These are phyloP conservation scores for Hamigera avellanea DNA, from an alignment of 495 filamentous ascomycete species.

Conservation along the genomic window DNA sequence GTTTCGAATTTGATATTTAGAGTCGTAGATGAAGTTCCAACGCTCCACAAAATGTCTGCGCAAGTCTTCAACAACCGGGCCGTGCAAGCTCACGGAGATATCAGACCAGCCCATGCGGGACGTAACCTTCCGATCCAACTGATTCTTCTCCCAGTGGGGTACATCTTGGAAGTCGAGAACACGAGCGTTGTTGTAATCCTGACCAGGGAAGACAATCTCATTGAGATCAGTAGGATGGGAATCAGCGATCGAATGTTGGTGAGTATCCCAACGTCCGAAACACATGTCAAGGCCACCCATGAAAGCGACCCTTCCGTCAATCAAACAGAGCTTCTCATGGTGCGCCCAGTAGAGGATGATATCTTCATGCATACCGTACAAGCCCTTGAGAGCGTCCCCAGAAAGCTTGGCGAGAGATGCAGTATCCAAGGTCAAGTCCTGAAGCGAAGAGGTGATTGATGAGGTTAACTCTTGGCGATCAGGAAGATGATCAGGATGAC, in stretches of 20 bases:
- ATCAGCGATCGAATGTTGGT: slow-evolving; percentile 74
- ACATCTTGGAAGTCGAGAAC: slow-evolving; percentile 84
- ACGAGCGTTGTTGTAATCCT: slow-evolving; percentile 91
- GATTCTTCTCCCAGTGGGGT: slow-evolving; percentile 71
- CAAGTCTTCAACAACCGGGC: slow-evolving; percentile 69
- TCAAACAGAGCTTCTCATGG: slow-evolving; percentile 82
- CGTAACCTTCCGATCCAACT: slow-evolving; percentile 66
- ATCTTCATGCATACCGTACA: slow-evolving; percentile 75
- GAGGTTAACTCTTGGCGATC: slow-evolving; percentile 48
- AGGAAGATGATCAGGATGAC: slow-evolving; percentile 83
- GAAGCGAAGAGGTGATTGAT: slow-evolving; percentile 36
- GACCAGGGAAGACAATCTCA: slow-evolving; percentile 71
- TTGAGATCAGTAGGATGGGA: slow-evolving; percentile 68
- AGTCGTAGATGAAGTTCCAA: slow-evolving; percentile 87
- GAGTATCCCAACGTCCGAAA: slow-evolving; percentile 54
- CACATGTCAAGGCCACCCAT: slow-evolving; percentile 67
- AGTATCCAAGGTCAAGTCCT: slow-evolving; percentile 40
- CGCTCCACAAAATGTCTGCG: slow-evolving; percentile 70
- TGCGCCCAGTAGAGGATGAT: slow-evolving; percentile 91
- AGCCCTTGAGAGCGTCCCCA: slow-evolving; percentile 51
- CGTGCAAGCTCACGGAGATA: slow-evolving; percentile 69
- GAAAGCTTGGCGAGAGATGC: slow-evolving; percentile 46
- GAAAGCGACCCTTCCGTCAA: slow-evolving; percentile 74
- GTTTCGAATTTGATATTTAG: slow-evolving; percentile 65
- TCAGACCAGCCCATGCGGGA: slow-evolving; percentile 95